A percentile compares a stretch with the other conserved stretches of the same genome.
Evolutionary conservation across 106 monocot genomes (phyloP).

Genomic region (Dendrobium catenatum): DNA sequence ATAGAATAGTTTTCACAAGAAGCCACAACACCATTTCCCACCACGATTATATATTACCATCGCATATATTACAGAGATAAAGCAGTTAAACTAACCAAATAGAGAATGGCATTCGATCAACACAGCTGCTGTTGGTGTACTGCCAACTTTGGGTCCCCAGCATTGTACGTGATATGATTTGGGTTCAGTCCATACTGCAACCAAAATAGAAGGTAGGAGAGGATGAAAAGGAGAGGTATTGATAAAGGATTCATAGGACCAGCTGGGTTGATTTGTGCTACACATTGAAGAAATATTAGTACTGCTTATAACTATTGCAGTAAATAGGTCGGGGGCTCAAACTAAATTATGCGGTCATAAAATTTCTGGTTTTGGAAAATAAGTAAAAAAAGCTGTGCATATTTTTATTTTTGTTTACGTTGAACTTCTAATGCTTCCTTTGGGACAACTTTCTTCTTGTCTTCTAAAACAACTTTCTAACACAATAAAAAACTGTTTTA

Average conservation of each 20-base stretch:
- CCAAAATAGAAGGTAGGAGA: background rate
- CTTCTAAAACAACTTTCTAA: too few species aligned
- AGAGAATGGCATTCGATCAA: background rate
- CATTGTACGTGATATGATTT: background rate
- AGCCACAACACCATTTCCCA: background rate
- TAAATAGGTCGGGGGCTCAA: too few species aligned
- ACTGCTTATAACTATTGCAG: too few species aligned
- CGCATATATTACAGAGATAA: slow-evolving; percentile 1
- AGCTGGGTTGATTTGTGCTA: background rate
- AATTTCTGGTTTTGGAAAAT: too few species aligned
- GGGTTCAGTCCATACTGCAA: slow-evolving; percentile 5
- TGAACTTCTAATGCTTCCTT: too few species aligned
- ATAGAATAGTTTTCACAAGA: background rate
- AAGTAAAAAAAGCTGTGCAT: too few species aligned
- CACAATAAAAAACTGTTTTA: too few species aligned
- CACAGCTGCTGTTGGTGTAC: background rate
- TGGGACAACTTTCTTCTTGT: too few species aligned
- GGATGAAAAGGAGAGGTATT: background rate
- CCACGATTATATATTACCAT: background rate
- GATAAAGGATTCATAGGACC: too few species aligned
- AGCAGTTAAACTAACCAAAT: background rate
- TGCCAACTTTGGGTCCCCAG: background rate
- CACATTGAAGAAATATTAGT: too few species aligned
- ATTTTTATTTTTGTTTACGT: too few species aligned
- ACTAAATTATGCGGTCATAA: too few species aligned